Conservation (phyloP, 805 yeast species). For the Wickerhamiella cacticola region DNA sequence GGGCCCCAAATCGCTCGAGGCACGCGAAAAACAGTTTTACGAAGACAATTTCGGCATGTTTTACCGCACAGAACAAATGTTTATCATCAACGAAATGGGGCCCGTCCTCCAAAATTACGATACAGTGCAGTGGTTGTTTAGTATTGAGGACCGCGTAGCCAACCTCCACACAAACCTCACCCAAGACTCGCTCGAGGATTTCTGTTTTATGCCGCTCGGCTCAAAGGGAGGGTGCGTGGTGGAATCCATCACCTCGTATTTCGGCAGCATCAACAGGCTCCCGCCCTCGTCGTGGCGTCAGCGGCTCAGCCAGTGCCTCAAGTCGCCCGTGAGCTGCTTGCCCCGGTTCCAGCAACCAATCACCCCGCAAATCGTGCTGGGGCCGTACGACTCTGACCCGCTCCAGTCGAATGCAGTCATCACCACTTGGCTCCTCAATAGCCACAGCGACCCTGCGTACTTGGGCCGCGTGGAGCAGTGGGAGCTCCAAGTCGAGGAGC, state of each 20-base stretch:
- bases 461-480: constrained; percentile 35
- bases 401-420: constrained; percentile 60
- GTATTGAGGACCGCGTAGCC: constrained; percentile 49
- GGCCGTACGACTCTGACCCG: constrained; percentile 32
- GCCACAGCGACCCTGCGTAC: constrained; percentile 30
- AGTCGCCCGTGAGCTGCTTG: constrained; percentile 76
- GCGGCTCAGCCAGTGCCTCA: constrained; percentile 48
- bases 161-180: constrained; percentile 24
- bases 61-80: constrained; percentile 76
- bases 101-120: constrained; percentile 53
- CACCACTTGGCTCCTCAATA: constrained; percentile 58
- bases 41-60: constrained; percentile 85
- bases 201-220: constrained; percentile 72
- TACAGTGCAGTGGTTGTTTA: constrained; percentile 77
- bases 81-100: constrained; percentile 56
- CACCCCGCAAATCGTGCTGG: constrained; percentile 58
- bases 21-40: constrained; percentile 49
- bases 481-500: constrained; percentile 54
- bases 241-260: constrained; percentile 83
- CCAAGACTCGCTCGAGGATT: constrained; percentile 39
- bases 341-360: constrained; percentile 89
- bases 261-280: constrained; percentile 46
- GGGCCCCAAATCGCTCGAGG: constrained; percentile 59
- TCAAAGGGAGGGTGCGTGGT: constrained; percentile 54
- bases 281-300: constrained; percentile 45